phyloP scores from a whole-genome alignment of 129 eudicot species.

The carrot (Daucus carota) region DH1_v3.0 NC_030385.2:7636001-7636500 shows the following conservation, averaged over 20 bases:
- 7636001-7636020: conserved; percentile 75
- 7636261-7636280: not conserved
- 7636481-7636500: not conserved
- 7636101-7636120: not conserved
- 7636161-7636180: not conserved
- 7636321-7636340: not conserved
- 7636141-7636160: not conserved
- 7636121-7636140: not conserved
- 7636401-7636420: not conserved
- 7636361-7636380: not conserved
- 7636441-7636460: not conserved
- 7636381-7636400: not conserved
- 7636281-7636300: not conserved
- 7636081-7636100: not conserved
- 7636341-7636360: not conserved
- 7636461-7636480: not conserved
- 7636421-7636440: not conserved
- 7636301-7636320: not conserved
- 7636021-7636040: conserved; percentile 37
- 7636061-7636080: not conserved
- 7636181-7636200: not conserved
- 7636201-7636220: not conserved
- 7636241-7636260: not conserved
- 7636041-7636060: conserved; percentile 51
- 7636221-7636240: not conserved